Conservation (phyloP, 78 protist species). For the Corallochytrium limacisporum region DNA sequence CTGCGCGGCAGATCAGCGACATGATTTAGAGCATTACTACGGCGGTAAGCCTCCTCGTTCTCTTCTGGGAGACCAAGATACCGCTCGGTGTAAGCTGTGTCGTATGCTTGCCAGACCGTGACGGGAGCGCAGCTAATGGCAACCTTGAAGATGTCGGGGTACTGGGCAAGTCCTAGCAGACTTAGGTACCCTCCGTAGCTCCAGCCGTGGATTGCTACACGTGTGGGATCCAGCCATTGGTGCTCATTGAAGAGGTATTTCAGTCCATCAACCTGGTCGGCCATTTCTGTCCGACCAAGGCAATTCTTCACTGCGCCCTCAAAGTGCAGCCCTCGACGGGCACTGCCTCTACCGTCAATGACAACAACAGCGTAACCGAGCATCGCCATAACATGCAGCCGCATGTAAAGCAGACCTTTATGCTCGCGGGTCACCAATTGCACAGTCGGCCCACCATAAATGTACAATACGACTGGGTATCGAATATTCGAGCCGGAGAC, state of each 20-base stretch:
- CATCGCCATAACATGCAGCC: neutral
- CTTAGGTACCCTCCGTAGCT: slow-evolving; percentile 78
- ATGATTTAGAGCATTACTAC: slow-evolving; percentile 3
- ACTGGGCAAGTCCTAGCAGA: slow-evolving; percentile 47
- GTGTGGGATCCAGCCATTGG: slow-evolving; percentile 20
- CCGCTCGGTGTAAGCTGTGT: slow-evolving; percentile 80
- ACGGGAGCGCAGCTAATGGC: slow-evolving; percentile 87
- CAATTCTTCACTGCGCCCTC: slow-evolving; percentile 12
- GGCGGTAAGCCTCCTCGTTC: slow-evolving; percentile 36
- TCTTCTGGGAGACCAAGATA: slow-evolving; percentile 62
- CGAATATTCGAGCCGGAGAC: too few relatives aligned
- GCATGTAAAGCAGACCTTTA: neutral
- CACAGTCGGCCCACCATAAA: slow-evolving; percentile 7
- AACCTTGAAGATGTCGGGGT: slow-evolving; percentile 58
- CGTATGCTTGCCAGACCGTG: slow-evolving; percentile 73
- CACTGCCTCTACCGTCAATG: slow-evolving; percentile 38
- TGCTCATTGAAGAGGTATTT: neutral
- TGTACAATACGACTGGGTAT: neutral
- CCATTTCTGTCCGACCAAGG: slow-evolving; percentile 42
- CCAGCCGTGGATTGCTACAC: slow-evolving; percentile 71
- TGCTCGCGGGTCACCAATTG: slow-evolving; percentile 5
- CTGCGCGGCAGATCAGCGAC: slow-evolving; percentile 24
- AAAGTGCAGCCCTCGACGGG: slow-evolving; percentile 22
- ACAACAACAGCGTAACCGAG: slow-evolving; percentile 34
- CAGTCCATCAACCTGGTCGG: slow-evolving; percentile 42